A percentile compares a stretch with the other conserved stretches of the same genome.
These are phyloP conservation scores for Calophaca sinica DNA, from an alignment of 306 rosid genomes.

Conservation along the genomic window DNA sequence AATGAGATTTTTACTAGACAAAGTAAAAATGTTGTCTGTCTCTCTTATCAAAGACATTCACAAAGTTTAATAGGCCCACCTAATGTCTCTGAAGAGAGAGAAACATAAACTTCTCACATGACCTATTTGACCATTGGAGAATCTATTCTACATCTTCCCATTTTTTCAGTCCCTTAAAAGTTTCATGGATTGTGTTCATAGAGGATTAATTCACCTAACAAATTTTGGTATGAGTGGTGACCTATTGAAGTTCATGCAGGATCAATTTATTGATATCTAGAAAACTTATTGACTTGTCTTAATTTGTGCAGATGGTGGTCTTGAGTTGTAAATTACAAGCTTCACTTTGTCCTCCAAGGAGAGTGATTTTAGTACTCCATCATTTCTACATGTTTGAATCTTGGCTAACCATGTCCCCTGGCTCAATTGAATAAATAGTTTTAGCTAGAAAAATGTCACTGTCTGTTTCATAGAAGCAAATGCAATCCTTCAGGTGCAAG, in stretches of 20 bases:
- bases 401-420: background rate
- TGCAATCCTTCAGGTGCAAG: slow-evolving; percentile 30
- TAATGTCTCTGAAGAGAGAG: background rate
- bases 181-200: background rate
- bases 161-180: background rate
- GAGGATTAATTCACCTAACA: background rate
- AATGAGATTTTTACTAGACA: background rate
- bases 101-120: background rate
- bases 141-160: background rate
- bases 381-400: slow-evolving; percentile 24
- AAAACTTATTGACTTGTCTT: slow-evolving; percentile 40
- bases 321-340: slow-evolving; percentile 29
- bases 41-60: background rate
- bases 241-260: background rate
- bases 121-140: background rate
- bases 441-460: slow-evolving; percentile 21
- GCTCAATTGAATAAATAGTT: slow-evolving; percentile 31
- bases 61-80: background rate
- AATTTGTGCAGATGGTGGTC: slow-evolving; percentile 48
- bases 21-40: background rate
- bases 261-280: background rate
- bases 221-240: background rate
- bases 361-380: slow-evolving; percentile 22
- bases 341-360: background rate
- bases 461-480: slow-evolving; percentile 25